Evolutionary conservation across 805 yeast genomes (phyloP), one percentile per base, ranked within the genome.

Genomic region (Starmerella geochares): DNA sequence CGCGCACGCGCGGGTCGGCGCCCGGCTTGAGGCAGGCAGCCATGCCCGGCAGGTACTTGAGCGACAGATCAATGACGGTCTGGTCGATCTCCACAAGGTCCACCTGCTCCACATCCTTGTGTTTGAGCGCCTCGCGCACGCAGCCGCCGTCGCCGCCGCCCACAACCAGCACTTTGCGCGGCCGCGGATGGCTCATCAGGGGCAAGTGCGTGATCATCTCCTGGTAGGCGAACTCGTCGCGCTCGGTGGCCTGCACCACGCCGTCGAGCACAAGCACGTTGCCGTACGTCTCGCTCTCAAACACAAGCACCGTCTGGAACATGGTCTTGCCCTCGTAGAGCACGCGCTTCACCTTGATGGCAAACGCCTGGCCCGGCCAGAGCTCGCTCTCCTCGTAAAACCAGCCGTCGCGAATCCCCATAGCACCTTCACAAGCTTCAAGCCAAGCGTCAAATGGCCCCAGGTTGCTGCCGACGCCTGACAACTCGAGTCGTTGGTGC

Each of bases 141-240:
- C 87, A 95, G 54, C 96, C 96, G 56, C 96, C 95, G 65, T 87
- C 96, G 38, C 96, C 96, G 23, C 96, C 96, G 24, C 96, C 96
- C 59, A 87, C 84, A 27, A 87, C 92, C 46, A 87, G 74, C 9
- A 86, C 94, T 48, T 73, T 75, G 58, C 76, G 76, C 1, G 96
- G 96, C 37, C 71, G 61, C 3, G 78, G 77, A 67, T 87, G 96
- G 10, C 85, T 69, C 76, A 80, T 79, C 50, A 88, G 61, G 4
- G 96, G 88, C 25, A 86, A 67, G 65, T 88, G 94, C 2, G 94
- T 70, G 54, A 87, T 88, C 80, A 86, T 78, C 64, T 87, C 96
- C 68, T 87, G 96, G 66, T 87, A 87, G 11, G 95, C 86, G 66
- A 85, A 87, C 65, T 87, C 96, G 66, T 88, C 96, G 51, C 86